Evolutionary conservation across 2,329 filamentous ascomycete genomes (phyloP), one percentile per base, ranked within the genome.

Genomic region (Aspergillus piperis): DNA sequence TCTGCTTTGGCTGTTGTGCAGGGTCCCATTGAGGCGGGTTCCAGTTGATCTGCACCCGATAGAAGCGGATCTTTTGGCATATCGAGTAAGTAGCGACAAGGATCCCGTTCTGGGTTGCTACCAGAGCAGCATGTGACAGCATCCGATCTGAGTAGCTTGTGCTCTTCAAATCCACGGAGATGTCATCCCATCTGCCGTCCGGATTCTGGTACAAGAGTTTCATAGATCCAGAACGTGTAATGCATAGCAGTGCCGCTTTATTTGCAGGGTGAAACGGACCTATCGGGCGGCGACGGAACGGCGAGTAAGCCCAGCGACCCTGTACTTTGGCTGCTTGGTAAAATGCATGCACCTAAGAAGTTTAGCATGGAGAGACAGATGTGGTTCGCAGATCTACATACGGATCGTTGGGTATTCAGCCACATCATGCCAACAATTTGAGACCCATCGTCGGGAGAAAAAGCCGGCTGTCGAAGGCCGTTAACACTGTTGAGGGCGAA

Each of bases 391-490:
- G 27, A 5, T 30, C 25, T 3, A 65, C 71, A 61, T 63, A 78
- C 77, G 23, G 83, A 81, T 27, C 83, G 79, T 23, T 88, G 81
- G n/a, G 83, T 80, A 57, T 79, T 81, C 57, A 98, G 81, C 95
- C 95, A 99, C 76, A 91, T 90, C 73, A 92, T 85, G 3, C 94
- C 95, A 6, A 96, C 91, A 5, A 96, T 81, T 53, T 88, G 86
- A 65, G 90, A 87, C 39, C 91, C 81, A 72, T 96, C 90, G 56
- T 88, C 80, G 2, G 84, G 77, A 70, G 94, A 92, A n/a, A 81
- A 75, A 23, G 88, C 83, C 76, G 87, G 88, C 58, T 82, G 84
- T 44, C 88, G 84, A 53, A 82, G 82, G 8, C 85, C 73, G 32
- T 82, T 84, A 59, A 93, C 85, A 55, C 87, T 86, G 71, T 96